A percentile compares a stretch with the other conserved stretches of the same genome.
phyloP scores from a whole-genome alignment of 2,329 filamentous ascomycete species.

The Furcasterigmium furcatum region DNA sequence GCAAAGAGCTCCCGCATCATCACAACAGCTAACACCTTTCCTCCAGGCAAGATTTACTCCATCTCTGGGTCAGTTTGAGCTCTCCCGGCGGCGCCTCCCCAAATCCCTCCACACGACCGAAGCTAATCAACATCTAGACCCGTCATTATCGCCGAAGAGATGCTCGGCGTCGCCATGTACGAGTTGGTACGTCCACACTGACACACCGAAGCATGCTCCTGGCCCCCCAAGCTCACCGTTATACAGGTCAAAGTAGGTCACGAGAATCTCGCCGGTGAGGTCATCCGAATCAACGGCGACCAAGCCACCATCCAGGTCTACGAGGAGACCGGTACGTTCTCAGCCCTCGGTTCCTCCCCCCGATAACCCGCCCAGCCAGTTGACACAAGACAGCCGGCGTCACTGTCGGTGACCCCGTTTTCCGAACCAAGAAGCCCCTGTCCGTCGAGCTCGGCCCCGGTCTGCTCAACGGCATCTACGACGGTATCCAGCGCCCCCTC shows the following conservation, averaged over 20 bases:
- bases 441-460: conserved; percentile 97
- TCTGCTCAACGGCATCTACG: conserved; percentile 98
- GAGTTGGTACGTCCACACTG: conserved; percentile 69
- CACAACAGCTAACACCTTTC: not conserved
- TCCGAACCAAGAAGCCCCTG: conserved; percentile 87
- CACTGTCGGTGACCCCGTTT: conserved; percentile 90
- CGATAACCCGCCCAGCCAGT: conserved; percentile 1
- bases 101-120: conserved; percentile 6
- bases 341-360: not conserved
- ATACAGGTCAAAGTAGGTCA: conserved; percentile 83
- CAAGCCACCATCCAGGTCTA: conserved; percentile 98
- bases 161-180: conserved; percentile 99
- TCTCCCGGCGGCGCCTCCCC: conserved; percentile 9
- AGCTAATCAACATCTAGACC: conserved; percentile 49
- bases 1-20: not conserved
- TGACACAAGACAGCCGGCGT: conserved; percentile 67
- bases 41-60: conserved; percentile 58
- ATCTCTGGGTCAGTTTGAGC: conserved; percentile 55
- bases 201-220: not conserved
- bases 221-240: conserved; percentile 5
- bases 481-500: conserved; percentile 95
- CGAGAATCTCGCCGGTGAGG: conserved; percentile 89
- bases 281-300: conserved; percentile 95
- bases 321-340: conserved; percentile 83
- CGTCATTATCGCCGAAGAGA: conserved; percentile 95